Conservation (phyloP, 257 asterid species). For the Gentiana dahurica region DNA sequence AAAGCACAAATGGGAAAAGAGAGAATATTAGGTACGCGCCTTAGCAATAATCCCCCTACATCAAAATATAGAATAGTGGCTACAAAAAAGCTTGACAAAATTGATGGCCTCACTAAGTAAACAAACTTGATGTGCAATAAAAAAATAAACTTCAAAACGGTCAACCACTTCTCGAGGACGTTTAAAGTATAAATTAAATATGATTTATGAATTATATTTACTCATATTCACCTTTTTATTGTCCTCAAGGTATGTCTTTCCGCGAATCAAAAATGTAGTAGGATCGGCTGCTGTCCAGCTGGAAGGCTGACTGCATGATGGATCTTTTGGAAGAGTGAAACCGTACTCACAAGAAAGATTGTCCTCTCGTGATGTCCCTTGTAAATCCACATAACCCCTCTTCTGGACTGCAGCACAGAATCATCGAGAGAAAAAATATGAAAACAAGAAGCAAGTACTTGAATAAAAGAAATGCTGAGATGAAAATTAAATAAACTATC, state of each 20-base stretch:
- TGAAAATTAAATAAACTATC: too few species aligned
- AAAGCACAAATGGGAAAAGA: slow-evolving; percentile 1
- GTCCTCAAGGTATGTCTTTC: slow-evolving; percentile 86
- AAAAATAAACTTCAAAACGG: too few species aligned
- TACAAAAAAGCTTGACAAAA: too few species aligned
- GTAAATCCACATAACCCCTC: slow-evolving; percentile 88
- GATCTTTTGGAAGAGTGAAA: slow-evolving; percentile 83
- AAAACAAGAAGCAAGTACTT: too few species aligned
- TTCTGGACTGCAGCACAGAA: slow-evolving; percentile 61
- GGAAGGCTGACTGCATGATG: slow-evolving; percentile 61
- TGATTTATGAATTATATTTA: too few species aligned
- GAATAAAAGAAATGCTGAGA: too few species aligned
- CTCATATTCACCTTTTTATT: slow-evolving; percentile 52
- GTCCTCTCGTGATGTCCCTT: slow-evolving; percentile 77
- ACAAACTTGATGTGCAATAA: too few species aligned
- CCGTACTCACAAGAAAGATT: slow-evolving; percentile 64
- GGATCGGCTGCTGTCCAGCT: slow-evolving; percentile 88
- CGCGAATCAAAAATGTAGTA: slow-evolving; percentile 83
- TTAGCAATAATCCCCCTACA: slow-evolving; percentile 4
- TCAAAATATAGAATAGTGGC: neutral
- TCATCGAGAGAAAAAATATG: too few species aligned
- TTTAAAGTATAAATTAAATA: too few species aligned
- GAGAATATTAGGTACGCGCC: neutral
- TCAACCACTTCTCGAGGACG: too few species aligned
- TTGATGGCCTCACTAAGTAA: too few species aligned